These are phyloP conservation scores for Halophytophthora polymorphica DNA, from an alignment of 352 stramenopile species.

Conservation along the genomic window DNA sequence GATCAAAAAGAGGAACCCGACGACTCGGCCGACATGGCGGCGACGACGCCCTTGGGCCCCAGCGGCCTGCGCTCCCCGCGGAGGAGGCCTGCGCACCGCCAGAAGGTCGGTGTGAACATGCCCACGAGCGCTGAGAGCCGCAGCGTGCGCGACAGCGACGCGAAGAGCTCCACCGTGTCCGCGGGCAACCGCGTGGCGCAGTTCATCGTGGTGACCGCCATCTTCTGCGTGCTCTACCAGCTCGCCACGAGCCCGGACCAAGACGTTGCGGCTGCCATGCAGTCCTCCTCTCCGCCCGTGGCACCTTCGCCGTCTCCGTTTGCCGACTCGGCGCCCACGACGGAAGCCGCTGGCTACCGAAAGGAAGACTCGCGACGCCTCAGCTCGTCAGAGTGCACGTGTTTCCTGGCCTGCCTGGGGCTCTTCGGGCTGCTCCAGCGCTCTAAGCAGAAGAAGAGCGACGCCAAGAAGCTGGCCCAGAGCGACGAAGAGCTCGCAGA, in stretches of 20 bases:
- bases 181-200: conserved; percentile 55
- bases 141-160: background rate
- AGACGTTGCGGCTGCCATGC: background rate
- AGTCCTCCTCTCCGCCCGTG: background rate
- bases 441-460: conserved; percentile 38
- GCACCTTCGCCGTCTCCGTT: conserved; percentile 4
- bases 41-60: background rate
- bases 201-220: conserved; percentile 53
- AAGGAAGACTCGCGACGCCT: conserved; percentile 34
- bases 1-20: background rate
- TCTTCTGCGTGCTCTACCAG: conserved; percentile 59
- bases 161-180: conserved; percentile 25
- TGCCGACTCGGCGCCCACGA: conserved; percentile 6
- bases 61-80: background rate
- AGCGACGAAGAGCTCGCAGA: conserved; percentile 11
- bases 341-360: conserved; percentile 12
- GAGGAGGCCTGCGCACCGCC: too few species aligned
- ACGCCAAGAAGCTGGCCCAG: conserved; percentile 20
- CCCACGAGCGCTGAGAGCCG: background rate
- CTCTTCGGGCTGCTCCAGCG: conserved; percentile 61
- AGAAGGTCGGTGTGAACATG: too few species aligned
- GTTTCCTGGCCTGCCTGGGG: conserved; percentile 53
- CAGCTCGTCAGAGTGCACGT: conserved; percentile 54
- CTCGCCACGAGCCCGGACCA: conserved; percentile 21
- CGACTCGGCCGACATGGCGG: too few species aligned